Conservation (phyloP, 2,329 filamentous ascomycete genomes). For the Trichoderma asperellum region DNA sequence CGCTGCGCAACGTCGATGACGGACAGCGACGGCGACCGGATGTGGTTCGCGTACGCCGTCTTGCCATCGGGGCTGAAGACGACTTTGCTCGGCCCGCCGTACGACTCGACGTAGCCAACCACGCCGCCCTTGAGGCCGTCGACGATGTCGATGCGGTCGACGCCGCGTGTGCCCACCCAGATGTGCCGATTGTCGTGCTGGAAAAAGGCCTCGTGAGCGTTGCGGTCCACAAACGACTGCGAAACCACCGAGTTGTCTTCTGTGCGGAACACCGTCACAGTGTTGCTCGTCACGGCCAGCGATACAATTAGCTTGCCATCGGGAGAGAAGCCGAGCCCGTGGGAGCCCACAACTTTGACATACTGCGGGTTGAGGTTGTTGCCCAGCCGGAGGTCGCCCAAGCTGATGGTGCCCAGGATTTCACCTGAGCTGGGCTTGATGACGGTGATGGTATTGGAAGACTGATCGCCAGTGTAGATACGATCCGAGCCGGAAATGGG, state of each 20-base stretch:
- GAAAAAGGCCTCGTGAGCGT: slow-evolving; percentile 31
- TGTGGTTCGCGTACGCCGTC: slow-evolving; percentile 30
- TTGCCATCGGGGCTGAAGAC: slow-evolving; percentile 30
- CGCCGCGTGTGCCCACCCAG: slow-evolving; percentile 30
- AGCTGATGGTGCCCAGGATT: slow-evolving; percentile 29
- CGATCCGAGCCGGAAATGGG: slow-evolving; percentile 24
- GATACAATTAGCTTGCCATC: slow-evolving; percentile 30
- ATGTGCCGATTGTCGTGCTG: slow-evolving; percentile 29
- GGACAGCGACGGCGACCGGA: slow-evolving; percentile 28
- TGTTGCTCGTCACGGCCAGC: slow-evolving; percentile 30
- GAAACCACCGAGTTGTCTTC: slow-evolving; percentile 29
- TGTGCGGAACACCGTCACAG: slow-evolving; percentile 29
- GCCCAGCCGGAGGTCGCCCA: slow-evolving; percentile 24
- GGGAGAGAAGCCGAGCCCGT: slow-evolving; percentile 30
- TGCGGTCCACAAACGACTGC: slow-evolving; percentile 27
- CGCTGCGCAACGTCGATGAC: slow-evolving; percentile 29
- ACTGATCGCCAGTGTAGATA: slow-evolving; percentile 29
- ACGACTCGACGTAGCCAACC: slow-evolving; percentile 22
- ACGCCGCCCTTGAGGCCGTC: slow-evolving; percentile 29
- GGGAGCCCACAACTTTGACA: slow-evolving; percentile 26
- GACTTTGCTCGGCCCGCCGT: slow-evolving; percentile 30
- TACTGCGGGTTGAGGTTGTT: slow-evolving; percentile 29
- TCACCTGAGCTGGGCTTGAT: slow-evolving; percentile 29
- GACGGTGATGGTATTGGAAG: slow-evolving; percentile 27
- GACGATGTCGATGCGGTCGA: slow-evolving; percentile 28